Base-by-base conservation (phyloP, 768 basidiomycete genomes). In the Porphyrellus cyaneotinctus region DNA sequence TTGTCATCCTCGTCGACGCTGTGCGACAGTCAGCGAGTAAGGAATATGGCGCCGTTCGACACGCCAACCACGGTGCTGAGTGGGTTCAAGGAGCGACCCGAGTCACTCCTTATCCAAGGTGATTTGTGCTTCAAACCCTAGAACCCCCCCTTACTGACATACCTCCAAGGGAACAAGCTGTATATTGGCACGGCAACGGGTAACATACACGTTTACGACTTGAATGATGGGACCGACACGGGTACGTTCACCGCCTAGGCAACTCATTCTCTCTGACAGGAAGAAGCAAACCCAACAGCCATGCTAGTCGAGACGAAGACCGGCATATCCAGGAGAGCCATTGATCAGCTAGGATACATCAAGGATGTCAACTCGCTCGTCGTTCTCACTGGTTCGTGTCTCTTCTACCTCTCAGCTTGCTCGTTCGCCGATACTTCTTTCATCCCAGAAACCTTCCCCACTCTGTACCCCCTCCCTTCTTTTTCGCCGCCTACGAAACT, bases 341-440 rank as follows among this genome's bases (percentile, higher is more conserved):
- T 99, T 38, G 95, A 98, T 50, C 92, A 95, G 64, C 74, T 99
- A 3, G 91, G 86, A 0, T 87, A 85, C 48, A 78, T 97, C 57
- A 85, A 85, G 56, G 89, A 92, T 59, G 79, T 90, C n/a, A 87
- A 91, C 61, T 88, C 90, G 4, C 74, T 99, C 22, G 84, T 91
- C 3, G 75, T 89, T 6, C 78, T 98, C 5, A 88, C 91, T 23
- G 95, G 95, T 92, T 50, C 31, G 63, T 18, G 50, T 53, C 78
- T 60, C 36, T 38, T 31, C 26, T 28, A 14, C 22, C 31, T 17
- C 14, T 38, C 35, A 6, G 7, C n/a, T 9, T 15, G 9, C 30
- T 46, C 43, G 31, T 39, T 57, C 36, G 52, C 24, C 23, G 1
- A 46, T 39, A 28, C 18, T 43, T 41, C 43, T 63, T 7, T 12